These are phyloP conservation scores for Coemansia javaensis DNA, from an alignment of 192 early-diverging fungal genomes.

Conservation along the genomic window DNA sequence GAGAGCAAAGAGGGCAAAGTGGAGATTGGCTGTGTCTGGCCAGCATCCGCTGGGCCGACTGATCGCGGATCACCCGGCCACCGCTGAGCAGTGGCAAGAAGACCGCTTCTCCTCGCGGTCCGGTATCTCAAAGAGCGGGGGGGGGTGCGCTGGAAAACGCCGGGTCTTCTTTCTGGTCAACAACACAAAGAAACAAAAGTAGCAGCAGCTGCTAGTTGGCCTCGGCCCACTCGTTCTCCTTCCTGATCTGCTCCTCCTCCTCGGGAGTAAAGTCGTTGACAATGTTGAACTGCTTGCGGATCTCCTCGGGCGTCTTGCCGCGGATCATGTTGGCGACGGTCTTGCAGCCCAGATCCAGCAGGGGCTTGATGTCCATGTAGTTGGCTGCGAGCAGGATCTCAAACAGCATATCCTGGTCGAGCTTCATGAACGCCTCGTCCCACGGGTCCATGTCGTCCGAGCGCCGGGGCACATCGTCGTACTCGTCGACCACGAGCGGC, in stretches of 20 bases:
- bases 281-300: conserved; percentile 95
- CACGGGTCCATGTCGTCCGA: conserved; percentile 73
- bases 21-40: too few relatives aligned
- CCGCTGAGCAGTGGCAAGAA: too few relatives aligned
- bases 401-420: conserved; percentile 75
- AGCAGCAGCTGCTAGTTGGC: conserved; percentile 36
- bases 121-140: too few relatives aligned
- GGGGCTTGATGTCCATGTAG: conserved; percentile 93
- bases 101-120: too few relatives aligned
- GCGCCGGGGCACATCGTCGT: conserved; percentile 54
- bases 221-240: conserved; percentile 77
- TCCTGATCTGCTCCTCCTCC: conserved; percentile 87
- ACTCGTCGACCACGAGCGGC: conserved; percentile 48
- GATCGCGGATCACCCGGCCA: too few relatives aligned
- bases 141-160: too few relatives aligned
- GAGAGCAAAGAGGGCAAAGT: too few relatives aligned
- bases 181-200: neutral
- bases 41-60: too few relatives aligned
- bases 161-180: too few relatives aligned
- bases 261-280: conserved; percentile 93
- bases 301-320: conserved; percentile 89
- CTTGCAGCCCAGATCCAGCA: conserved; percentile 96
- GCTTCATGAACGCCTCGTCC: conserved; percentile 75
- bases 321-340: conserved; percentile 98
- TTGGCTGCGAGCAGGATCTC: conserved; percentile 83